Percentiles rank a stretch among this genome's conserved stretches.
Conservation (phyloP, 108 stramenopile species). For the Skeletonema menzelii region DNA sequence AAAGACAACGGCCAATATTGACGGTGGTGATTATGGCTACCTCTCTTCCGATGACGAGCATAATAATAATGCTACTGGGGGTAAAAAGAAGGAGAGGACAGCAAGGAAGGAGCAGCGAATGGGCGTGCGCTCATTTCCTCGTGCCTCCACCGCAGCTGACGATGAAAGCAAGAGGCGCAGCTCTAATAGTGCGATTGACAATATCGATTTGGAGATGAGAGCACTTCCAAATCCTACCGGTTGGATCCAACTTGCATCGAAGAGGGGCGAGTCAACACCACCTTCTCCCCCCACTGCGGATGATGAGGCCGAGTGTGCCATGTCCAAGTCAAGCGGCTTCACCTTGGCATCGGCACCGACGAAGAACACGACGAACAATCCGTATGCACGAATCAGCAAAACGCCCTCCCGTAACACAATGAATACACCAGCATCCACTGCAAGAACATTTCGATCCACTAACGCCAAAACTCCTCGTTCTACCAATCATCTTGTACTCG, state of each 20-base stretch:
- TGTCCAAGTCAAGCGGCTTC: slow-evolving; percentile 34
- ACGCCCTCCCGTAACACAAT: background rate
- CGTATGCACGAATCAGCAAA: background rate
- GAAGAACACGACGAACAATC: background rate
- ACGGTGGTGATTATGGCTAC: slow-evolving; percentile 20
- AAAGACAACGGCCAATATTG: slow-evolving; percentile 10
- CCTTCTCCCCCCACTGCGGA: slow-evolving; percentile 11
- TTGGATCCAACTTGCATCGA: slow-evolving; percentile 6
- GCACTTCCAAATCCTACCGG: slow-evolving; percentile 23
- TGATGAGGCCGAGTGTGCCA: background rate
- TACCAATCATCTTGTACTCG: slow-evolving; percentile 63
- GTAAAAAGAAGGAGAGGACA: background rate
- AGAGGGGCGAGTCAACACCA: background rate
- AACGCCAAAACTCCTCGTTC: background rate
- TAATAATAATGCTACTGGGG: background rate
- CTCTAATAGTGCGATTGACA: background rate
- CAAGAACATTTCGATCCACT: background rate
- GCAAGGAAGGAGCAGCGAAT: slow-evolving; percentile 2
- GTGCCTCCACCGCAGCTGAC: background rate
- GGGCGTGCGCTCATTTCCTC: slow-evolving; percentile 11
- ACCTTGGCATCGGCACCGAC: slow-evolving; percentile 27
- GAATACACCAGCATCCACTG: slow-evolving; percentile 2
- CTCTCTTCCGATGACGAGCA: slow-evolving; percentile 29
- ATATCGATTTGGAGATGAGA: slow-evolving; percentile 1
- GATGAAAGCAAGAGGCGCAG: background rate